These are phyloP conservation scores for Ceratocystis cubensis DNA, from an alignment of 2,329 filamentous ascomycete species.

Conservation along the genomic window DNA sequence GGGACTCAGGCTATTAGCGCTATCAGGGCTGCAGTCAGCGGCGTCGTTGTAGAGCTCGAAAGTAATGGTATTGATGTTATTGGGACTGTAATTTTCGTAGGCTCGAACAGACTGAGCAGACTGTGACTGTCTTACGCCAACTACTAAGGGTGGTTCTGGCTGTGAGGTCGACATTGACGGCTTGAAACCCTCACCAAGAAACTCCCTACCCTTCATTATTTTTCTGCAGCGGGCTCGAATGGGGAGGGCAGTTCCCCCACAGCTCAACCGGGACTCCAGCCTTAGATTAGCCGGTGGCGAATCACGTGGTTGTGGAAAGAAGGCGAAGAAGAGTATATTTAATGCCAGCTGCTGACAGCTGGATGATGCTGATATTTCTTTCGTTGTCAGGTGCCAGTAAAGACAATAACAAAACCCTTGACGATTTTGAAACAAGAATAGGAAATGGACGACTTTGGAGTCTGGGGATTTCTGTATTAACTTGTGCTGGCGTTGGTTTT, in stretches of 20 bases:
- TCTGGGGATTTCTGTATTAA: background rate
- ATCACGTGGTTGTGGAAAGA: conserved; percentile 15
- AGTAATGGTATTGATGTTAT: conserved; percentile 11
- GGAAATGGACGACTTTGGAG: background rate
- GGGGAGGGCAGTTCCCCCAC: conserved; percentile 19
- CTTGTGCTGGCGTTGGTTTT: background rate
- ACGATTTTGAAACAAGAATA: background rate
- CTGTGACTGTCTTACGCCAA: conserved; percentile 11
- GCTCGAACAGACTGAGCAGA: conserved; percentile 10
- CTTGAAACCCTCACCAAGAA: conserved; percentile 18
- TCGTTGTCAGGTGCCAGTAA: background rate
- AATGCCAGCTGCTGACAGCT: background rate
- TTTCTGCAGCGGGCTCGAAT: conserved; percentile 19
- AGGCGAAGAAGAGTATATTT: background rate
- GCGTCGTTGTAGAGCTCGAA: conserved; percentile 5
- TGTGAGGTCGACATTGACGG: conserved; percentile 21
- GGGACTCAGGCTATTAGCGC: conserved; percentile 17
- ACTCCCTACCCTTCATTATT: conserved; percentile 21
- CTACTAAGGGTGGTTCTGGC: conserved; percentile 12
- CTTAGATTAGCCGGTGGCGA: conserved; percentile 20
- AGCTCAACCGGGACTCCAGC: conserved; percentile 20
- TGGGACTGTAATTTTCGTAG: conserved; percentile 13
- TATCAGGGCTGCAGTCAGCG: conserved; percentile 11
- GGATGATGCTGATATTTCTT: background rate
- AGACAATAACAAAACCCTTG: background rate